Conservation (phyloP, 2,329 filamentous ascomycete genomes). For the Coccinonectria pachysandricola region DNA sequence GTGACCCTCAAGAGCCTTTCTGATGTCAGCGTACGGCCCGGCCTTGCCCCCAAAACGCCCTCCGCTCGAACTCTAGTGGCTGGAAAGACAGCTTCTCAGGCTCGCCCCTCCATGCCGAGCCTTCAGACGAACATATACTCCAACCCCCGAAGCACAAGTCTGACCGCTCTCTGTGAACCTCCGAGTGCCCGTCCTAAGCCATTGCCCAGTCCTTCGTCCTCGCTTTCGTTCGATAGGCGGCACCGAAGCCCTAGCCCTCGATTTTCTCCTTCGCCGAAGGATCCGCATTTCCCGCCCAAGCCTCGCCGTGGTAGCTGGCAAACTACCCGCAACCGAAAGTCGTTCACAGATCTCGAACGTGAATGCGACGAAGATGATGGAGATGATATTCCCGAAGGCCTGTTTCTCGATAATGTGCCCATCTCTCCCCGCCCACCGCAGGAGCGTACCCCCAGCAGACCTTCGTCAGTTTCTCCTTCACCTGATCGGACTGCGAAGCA, state of each 20-base stretch:
- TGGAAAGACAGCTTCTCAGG: conserved; percentile 19
- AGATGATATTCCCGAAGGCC: conserved; percentile 68
- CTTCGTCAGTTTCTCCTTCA: conserved; percentile 43
- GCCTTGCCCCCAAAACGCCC: conserved; percentile 18
- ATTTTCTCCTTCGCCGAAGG: conserved; percentile 33
- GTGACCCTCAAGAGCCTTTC: conserved; percentile 41
- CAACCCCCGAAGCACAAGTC: conserved; percentile 43
- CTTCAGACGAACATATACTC: conserved; percentile 36
- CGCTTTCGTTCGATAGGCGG: conserved; percentile 28
- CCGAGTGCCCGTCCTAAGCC: conserved; percentile 20
- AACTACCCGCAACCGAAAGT: conserved; percentile 53
- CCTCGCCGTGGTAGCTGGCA: conserved; percentile 62
- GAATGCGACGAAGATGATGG: conserved; percentile 70
- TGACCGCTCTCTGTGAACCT: conserved; percentile 26
- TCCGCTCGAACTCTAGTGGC: conserved; percentile 22
- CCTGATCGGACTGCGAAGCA: conserved; percentile 42
- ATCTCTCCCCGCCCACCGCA: conserved; percentile 60
- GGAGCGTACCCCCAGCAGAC: conserved; percentile 44
- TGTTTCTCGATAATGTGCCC: conserved; percentile 72
- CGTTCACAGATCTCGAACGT: conserved; percentile 58
- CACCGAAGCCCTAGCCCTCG: conserved; percentile 43
- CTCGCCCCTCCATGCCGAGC: conserved; percentile 34
- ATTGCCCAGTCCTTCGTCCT: conserved; percentile 22
- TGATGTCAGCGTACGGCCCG: conserved; percentile 30
- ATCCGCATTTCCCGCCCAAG: conserved; percentile 28